Conservation (phyloP, 163 green algal species). For the Prototheca stagnorum region DNA sequence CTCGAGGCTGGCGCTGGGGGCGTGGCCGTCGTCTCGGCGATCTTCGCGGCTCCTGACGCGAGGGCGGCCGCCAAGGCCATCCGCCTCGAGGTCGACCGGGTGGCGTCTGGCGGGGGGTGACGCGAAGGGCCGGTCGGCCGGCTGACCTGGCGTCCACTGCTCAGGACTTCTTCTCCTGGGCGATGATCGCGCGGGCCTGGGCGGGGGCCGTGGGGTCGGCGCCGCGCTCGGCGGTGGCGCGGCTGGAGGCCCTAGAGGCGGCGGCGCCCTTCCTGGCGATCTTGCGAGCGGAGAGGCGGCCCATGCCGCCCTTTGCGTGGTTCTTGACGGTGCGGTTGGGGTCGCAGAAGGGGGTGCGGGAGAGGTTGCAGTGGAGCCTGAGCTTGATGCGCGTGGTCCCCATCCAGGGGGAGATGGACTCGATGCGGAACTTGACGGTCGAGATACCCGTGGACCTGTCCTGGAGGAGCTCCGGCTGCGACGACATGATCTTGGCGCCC, state of each 20-base stretch:
- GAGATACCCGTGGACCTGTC: conserved; percentile 10
- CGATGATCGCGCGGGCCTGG: no score
- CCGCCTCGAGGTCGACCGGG: neutral
- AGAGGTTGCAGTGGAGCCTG: conserved; percentile 9
- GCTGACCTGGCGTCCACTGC: neutral
- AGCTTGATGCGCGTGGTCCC: neutral
- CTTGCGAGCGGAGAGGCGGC: no score
- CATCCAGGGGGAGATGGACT: neutral
- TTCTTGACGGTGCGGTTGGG: neutral
- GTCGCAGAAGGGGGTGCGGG: conserved; percentile 9
- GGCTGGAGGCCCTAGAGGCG: no score
- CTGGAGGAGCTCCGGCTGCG: conserved; percentile 10
- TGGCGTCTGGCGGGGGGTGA: neutral
- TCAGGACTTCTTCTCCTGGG: no score
- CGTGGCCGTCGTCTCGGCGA: conserved; percentile 61
- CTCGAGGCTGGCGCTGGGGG: conserved; percentile 38
- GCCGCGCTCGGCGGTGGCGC: no score
- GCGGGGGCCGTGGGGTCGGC: no score
- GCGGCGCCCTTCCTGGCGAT: no score
- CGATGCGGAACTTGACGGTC: conserved; percentile 8
- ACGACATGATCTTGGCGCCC: conserved; percentile 16
- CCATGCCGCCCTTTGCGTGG: no score
- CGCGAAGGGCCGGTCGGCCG: neutral
- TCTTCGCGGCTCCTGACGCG: conserved; percentile 49
- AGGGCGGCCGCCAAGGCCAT: conserved; percentile 18